Base-by-base conservation (phyloP, 805 yeast species). In the Metschnikowia vanudenii region DNA sequence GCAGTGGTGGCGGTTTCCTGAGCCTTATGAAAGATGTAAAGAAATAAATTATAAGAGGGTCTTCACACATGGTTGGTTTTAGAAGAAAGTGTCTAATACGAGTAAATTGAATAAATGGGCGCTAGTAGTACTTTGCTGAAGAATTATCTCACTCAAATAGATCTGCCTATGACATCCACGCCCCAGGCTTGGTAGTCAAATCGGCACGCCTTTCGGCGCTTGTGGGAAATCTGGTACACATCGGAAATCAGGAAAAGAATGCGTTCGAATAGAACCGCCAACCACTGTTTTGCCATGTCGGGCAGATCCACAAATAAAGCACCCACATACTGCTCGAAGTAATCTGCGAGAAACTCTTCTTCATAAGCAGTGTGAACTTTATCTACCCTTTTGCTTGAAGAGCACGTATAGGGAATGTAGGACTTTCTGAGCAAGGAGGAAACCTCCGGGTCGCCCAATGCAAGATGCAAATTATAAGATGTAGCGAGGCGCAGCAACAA, bases 281-380 rank as follows among this genome's bases (percentile, higher is more conserved):
- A 63, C 60, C 68, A 69, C n/a, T 43, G 36, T 47, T 63, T 65
- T 2, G 74, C 73, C 1, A 55, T 63, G 8, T 55, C 59, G 4
- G 74, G 74, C 50, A 63, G 69, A 39, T 69, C 74, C 14, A 69
- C 46, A 37, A 63, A 64, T 38, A 71, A 59, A 0, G 74, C 71
- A n/a, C 73, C 75, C n/a, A 68, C 66, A 39, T 71, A 71, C 41
- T 65, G 66, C 49, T 71, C 75, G 47, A 71, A 71, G 52, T 64
- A 71, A 47, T 71, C 75, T 1, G 69, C 75, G 29, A 70, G 57
- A 49, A 69, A 68, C 46, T 71, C 75, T 43, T 69, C 73, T 52
- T 71, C 74, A 48, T 68, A 69, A 9, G 29, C 4, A 8, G 12
- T 26, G n/a, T 30, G 18, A 13, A 12, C 41, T 16, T 46, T 41